These are phyloP conservation scores for Lactarius tabidus DNA, from an alignment of 768 basidiomycete genomes.

Conservation along the genomic window DNA sequence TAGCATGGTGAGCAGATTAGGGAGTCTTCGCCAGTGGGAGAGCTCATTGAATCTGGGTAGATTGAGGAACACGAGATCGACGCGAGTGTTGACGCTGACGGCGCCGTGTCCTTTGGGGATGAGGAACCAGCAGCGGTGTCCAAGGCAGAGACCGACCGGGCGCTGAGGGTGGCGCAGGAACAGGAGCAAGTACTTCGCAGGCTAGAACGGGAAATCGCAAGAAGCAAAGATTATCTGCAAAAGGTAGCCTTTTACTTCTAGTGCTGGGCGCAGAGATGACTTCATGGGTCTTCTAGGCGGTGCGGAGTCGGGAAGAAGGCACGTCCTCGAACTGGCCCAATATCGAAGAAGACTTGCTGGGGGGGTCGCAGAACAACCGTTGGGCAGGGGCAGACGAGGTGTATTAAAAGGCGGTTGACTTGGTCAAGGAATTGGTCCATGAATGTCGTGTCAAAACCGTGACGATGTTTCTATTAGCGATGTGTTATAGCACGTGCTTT, in stretches of 20 bases:
- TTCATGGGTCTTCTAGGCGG: conserved; percentile 12
- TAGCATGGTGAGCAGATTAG: conserved; percentile 62
- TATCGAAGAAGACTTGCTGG: conserved; percentile 22
- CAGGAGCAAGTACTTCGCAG: conserved; percentile 46
- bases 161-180: conserved; percentile 52
- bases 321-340: conserved; percentile 14
- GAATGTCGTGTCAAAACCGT: background rate
- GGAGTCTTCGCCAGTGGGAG: background rate
- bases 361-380: background rate
- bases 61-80: conserved; percentile 68
- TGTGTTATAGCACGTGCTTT: background rate
- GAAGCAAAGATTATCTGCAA: conserved; percentile 65
- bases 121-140: conserved; percentile 58
- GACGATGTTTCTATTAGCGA: background rate
- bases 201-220: conserved; percentile 54
- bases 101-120: conserved; percentile 68
- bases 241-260: conserved; percentile 46
- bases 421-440: background rate
- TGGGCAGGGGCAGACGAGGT: conserved; percentile 26
- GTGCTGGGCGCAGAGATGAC: background rate
- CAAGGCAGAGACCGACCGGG: conserved; percentile 55
- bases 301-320: conserved; percentile 24
- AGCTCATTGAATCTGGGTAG: conserved; percentile 35
- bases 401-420: conserved; percentile 5
- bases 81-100: conserved; percentile 61